A percentile compares a stretch with the other conserved stretches of the same genome.
Conservation (phyloP, 495 filamentous ascomycete genomes). For the Neurospora sp. region DNA sequence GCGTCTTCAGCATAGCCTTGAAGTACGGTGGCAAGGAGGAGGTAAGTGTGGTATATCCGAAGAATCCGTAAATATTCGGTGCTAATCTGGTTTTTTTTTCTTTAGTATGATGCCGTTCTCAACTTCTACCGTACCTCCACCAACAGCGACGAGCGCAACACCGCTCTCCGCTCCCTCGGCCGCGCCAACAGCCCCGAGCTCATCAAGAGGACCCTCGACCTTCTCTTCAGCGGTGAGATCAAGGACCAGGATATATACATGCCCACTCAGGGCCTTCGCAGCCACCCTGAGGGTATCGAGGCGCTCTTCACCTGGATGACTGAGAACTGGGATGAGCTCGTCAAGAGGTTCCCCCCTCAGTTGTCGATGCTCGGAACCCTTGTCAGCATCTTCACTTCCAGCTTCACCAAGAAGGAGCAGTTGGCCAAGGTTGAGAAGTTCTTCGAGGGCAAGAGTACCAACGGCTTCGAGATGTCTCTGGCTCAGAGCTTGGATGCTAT, state of each 20-base stretch:
- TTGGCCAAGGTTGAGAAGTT: constrained; percentile 66
- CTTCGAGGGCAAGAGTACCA: constrained; percentile 72
- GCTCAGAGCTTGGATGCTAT: constrained; percentile 54
- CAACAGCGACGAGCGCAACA: constrained; percentile 89
- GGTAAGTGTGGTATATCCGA: constrained; percentile 25
- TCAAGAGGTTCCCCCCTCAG: constrained; percentile 69
- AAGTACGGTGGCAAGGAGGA: constrained; percentile 64
- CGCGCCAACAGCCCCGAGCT: constrained; percentile 66
- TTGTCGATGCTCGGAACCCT: constrained; percentile 77
- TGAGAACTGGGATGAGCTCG: constrained; percentile 73
- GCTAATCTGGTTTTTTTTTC: background rate
- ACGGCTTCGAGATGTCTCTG: constrained; percentile 53
- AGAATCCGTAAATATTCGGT: background rate
- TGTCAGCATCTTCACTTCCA: constrained; percentile 71
- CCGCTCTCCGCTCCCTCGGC: constrained; percentile 80
- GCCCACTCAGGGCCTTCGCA: constrained; percentile 65
- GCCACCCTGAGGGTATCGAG: constrained; percentile 66
- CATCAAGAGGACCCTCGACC: constrained; percentile 66
- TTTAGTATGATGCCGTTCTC: constrained; percentile 64
- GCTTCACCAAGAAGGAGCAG: constrained; percentile 70
- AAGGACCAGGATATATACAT: constrained; percentile 96
- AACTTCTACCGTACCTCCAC: constrained; percentile 76
- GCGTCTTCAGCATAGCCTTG: constrained; percentile 61
- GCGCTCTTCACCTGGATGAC: constrained; percentile 77
- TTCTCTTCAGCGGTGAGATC: constrained; percentile 72